These are phyloP conservation scores for Monilinia fructicola DNA, from an alignment of 2,329 filamentous ascomycete genomes.

Conservation along the genomic window DNA sequence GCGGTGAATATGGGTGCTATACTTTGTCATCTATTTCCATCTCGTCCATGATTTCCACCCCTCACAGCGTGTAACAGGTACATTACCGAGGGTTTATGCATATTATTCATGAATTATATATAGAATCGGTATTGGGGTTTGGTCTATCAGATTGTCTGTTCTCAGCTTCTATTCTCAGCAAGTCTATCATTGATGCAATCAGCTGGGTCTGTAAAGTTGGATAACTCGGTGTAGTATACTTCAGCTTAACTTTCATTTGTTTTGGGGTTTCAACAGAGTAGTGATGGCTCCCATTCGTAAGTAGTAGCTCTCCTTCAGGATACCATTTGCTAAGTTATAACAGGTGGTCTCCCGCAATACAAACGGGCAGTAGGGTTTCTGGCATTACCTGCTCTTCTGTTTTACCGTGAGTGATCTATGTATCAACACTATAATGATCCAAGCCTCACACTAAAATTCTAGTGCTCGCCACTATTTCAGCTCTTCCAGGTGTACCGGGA, in stretches of 20 bases:
- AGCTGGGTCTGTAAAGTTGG: background rate
- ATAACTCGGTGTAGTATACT: too few relatives aligned
- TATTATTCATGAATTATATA: background rate
- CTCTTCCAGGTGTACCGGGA: constrained; percentile 12
- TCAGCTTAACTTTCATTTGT: background rate
- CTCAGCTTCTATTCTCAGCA: background rate
- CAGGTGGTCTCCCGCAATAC: constrained; percentile 16
- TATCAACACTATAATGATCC: background rate
- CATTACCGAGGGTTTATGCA: background rate
- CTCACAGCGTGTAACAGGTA: background rate
- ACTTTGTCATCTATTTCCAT: background rate
- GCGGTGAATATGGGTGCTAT: background rate
- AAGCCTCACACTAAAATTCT: background rate
- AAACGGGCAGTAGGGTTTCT: constrained; percentile 13
- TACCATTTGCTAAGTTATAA: background rate
- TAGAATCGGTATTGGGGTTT: background rate
- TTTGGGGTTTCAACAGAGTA: background rate
- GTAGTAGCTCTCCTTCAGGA: background rate
- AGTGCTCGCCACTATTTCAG: constrained; percentile 2
- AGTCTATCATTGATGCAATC: background rate
- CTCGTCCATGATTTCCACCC: background rate
- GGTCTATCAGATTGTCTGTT: background rate
- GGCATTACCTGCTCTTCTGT: constrained; percentile 14
- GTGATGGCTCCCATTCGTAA: constrained; percentile 10
- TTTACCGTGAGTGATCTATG: background rate